These are phyloP conservation scores for Aethionema arabicum DNA, from an alignment of 345 rosid genomes.

Conservation along the genomic window DNA sequence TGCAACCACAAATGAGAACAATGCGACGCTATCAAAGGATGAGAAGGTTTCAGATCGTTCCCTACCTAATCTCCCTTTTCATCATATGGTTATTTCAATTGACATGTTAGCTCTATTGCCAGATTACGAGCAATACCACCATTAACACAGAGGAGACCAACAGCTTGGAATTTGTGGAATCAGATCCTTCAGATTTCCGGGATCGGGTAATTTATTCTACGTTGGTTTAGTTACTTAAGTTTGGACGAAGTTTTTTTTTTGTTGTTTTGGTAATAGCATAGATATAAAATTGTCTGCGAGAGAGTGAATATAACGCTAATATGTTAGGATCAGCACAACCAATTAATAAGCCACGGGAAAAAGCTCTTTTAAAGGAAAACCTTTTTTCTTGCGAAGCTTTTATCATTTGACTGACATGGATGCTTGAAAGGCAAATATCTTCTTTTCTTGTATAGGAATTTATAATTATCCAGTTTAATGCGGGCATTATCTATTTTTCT, in stretches of 20 bases:
- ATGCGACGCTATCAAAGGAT: conserved; percentile 60
- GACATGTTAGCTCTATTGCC: conserved; percentile 30
- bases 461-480: conserved; percentile 6
- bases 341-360: conserved; percentile 6
- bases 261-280: conserved; percentile 1
- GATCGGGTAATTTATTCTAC: conserved; percentile 57
- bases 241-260: not conserved
- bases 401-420: conserved; percentile 6
- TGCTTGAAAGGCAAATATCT: not conserved
- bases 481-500: conserved; percentile 2
- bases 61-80: conserved; percentile 9
- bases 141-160: conserved; percentile 57
- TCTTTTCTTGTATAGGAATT: not conserved
- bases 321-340: conserved; percentile 11
- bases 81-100: conserved; percentile 20
- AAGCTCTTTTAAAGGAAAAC: not conserved
- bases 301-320: conserved; percentile 1
- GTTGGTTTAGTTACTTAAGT: conserved; percentile 6
- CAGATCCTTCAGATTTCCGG: conserved; percentile 77
- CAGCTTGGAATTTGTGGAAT: conserved; percentile 51
- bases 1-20: conserved; percentile 64
- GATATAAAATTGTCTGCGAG: not conserved
- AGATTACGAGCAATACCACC: conserved; percentile 48
- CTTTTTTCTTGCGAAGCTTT: not conserved
- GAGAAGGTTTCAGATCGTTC: conserved; percentile 55